Evolutionary conservation across 768 basidiomycete species (phyloP), one percentile per base, ranked within the genome.

Genomic region (Kondoa malvinella): DNA sequence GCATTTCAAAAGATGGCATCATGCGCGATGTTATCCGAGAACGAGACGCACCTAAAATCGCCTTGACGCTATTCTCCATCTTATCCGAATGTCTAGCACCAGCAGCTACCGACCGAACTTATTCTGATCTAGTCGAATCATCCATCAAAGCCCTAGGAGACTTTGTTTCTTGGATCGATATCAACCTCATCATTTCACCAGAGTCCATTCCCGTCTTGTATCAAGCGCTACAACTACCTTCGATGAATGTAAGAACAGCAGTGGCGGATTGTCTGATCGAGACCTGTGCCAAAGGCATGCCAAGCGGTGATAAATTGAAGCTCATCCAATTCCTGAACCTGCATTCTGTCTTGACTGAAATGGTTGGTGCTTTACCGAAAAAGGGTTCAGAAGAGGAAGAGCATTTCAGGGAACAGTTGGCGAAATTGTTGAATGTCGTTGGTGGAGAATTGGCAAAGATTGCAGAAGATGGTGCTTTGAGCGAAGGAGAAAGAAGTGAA

Each of bases 91-190:
- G 83, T 34, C 57, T 76, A 29, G 32, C 81, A 81, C 29, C 84
- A 85, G 72, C 81, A 80, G 40, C 84, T 86, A 64, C 33, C 30
- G 75, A 74, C 0, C 63, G 76, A 63, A 74, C 68, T 26, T 70
- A 78, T 21, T 57, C 72, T 25, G 94, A 97, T 74, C 81, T 89
- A 2, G 87, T 91, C 0, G 91, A 94, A 74, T 87, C 87, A 85
- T 89, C 91, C n/a, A 82, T 96, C 67, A 82, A 87, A 71, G 91
- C 92, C 0, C 89, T 92, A 76, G 88, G 85, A 2, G 89, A 90
- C 32, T 97, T 96, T 75, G 91, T 90, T 68, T 89, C 91, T 16
- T 99, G 95, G 95, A 87, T 97, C 72, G 95, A 99, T 75, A 92
- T 99, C 72, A 91, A 90, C 74, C 80, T 97, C 70, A 92, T 95